A percentile compares a stretch with the other conserved stretches of the same genome.
Conservation (phyloP, 73 alveolate genomes). For the Paramecium caudatum region DNA sequence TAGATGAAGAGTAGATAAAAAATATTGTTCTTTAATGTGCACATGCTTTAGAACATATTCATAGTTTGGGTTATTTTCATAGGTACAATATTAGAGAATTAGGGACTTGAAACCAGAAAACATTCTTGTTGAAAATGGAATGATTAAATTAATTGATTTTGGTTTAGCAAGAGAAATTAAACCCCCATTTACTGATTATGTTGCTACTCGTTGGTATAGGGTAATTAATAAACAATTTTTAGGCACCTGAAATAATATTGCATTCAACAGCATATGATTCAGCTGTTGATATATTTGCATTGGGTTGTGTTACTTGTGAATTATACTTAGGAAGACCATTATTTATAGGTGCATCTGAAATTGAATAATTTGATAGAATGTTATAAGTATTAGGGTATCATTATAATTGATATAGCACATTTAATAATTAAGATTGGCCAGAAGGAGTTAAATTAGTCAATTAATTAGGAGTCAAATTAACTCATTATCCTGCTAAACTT, state of each 20-base stretch:
- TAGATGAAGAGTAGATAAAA: constrained; percentile 87
- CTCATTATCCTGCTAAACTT: constrained; percentile 78
- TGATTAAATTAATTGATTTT: constrained; percentile 97
- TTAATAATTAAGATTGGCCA: constrained; percentile 84
- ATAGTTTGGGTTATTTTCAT: constrained; percentile 99
- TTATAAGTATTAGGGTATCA: constrained; percentile 75
- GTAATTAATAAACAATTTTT: constrained; percentile 57
- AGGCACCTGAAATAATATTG: constrained; percentile 97
- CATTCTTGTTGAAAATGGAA: constrained; percentile 85
- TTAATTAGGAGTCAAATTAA: constrained; percentile 79
- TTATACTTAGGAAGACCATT: constrained; percentile 94
- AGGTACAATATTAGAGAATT: constrained; percentile 61
- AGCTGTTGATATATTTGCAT: constrained; percentile 96
- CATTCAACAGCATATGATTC: constrained; percentile 91
- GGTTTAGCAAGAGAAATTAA: constrained; percentile 95
- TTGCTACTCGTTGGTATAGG: constrained; percentile 91
- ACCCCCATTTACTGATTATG: constrained; percentile 98
- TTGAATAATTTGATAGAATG: constrained; percentile 88
- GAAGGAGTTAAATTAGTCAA: constrained; percentile 89
- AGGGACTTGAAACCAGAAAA: constrained; percentile 99
- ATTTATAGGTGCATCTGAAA: constrained; percentile 97
- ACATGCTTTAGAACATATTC: constrained; percentile 98
- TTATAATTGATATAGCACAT: constrained; percentile 71
- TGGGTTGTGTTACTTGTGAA: constrained; percentile 98
- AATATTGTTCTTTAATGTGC: constrained; percentile 88